A percentile compares a stretch with the other conserved stretches of the same genome.
Evolutionary conservation across 164 flowering plant species (phyloP).

Genomic region (Vitis rotundifolia): DNA sequence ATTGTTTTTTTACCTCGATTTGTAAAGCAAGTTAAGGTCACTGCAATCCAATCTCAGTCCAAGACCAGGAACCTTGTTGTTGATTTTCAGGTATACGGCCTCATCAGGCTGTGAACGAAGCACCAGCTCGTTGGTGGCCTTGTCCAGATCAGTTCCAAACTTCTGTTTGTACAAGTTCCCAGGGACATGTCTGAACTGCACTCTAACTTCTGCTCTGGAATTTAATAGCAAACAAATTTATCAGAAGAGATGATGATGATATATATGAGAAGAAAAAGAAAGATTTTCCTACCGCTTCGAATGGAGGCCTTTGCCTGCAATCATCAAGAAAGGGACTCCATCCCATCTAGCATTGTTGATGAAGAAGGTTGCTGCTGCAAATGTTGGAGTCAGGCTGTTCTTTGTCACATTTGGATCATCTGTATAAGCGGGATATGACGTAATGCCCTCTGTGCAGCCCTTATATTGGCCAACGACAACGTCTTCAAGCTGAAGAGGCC

Average conservation of each 20-base stretch:
- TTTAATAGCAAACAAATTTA: not conserved
- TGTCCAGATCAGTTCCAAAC: constrained; percentile 48
- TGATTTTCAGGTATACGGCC: constrained; percentile 60
- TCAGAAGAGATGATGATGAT: not conserved
- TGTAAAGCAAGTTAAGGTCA: constrained; percentile 63
- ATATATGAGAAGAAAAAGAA: not conserved
- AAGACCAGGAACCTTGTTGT: constrained; percentile 75
- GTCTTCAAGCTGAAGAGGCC: constrained; percentile 43
- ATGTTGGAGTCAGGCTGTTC: constrained; percentile 60
- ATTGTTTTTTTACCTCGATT: constrained; percentile 38
- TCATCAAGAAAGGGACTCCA: constrained; percentile 78
- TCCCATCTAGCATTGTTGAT: constrained; percentile 79
- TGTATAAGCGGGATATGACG: constrained; percentile 47
- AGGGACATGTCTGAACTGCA: constrained; percentile 77
- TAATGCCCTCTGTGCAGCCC: constrained; percentile 43
- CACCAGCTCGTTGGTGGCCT: constrained; percentile 70
- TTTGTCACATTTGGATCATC: constrained; percentile 60
- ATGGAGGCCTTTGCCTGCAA: constrained; percentile 66
- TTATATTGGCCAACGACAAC: constrained; percentile 60
- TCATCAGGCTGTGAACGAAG: constrained; percentile 68
- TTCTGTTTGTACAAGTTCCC: constrained; percentile 56
- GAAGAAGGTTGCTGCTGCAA: constrained; percentile 64
- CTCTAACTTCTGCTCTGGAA: constrained; percentile 71
- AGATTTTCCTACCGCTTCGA: constrained; percentile 32
- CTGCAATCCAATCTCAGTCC: constrained; percentile 65